Evolutionary conservation across 2,329 filamentous ascomycete genomes (phyloP), one percentile per base, ranked within the genome.

Genomic region (Beauveria caledonica): DNA sequence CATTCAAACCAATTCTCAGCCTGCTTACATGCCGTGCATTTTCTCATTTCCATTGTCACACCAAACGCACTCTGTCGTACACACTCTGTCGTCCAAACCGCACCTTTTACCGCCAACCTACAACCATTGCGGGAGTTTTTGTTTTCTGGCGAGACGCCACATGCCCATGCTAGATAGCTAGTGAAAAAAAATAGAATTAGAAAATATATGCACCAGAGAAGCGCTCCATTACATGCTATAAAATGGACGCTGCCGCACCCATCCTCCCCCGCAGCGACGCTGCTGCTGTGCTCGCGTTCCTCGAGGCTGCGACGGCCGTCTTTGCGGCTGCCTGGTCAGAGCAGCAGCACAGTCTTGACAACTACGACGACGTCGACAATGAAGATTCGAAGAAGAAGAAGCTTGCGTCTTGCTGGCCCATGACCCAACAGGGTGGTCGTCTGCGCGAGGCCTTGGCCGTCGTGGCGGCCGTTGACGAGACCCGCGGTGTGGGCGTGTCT

Each of bases 191-290:
- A 17, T 27, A 45, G 25, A 44, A 33, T 44, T 55, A 48, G 40
- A 57, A 48, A 48, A 23, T 7, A 36, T 7, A 48, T 15, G 40
- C 5, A 49, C 17, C 29, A 58, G 5, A 49, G 19, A 39, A 36
- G 64, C 40, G 39, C 36, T 29, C 63, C 64, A 66, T 69, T 69
- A 71, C 63, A 70, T 68, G 68, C 60, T 69, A 69, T 70, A 70
- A 70, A 70, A 71, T 71, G 70, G 67, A 64, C 33, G 62, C 64
- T 65, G 66, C 58, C 62, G 54, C 62, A 40, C 23, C 40, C 33
- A 21, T 13, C 0, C 15, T 15, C 23, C 44, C 25, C 15, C 27
- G 7, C 40, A 42, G 40, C 40, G n/a, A 7, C 40, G n/a, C 52
- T 8, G 62, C 63, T 46, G 49, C 62, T 23, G 23, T 69, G n/a